Evolutionary conservation across 176 grass and related monocot genomes (phyloP).

Genomic region (Oryza longistaminata): DNA sequence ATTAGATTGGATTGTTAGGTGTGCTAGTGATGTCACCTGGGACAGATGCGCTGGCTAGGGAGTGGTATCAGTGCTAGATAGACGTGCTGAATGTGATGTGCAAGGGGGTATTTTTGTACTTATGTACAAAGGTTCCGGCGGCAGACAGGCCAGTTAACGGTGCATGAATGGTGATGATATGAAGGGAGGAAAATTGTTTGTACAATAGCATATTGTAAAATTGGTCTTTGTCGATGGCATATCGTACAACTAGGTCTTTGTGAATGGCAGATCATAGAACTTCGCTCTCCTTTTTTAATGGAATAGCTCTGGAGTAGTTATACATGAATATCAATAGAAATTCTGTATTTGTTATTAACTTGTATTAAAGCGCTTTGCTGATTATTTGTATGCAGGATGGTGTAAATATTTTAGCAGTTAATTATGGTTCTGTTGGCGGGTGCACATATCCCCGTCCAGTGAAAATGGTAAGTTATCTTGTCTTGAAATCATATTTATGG

Average conservation of each 20-base stretch:
- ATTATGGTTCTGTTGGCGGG: constrained; percentile 90
- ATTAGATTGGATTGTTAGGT: neutral
- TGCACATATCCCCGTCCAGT: constrained; percentile 74
- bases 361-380: constrained; percentile 16
- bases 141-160: neutral
- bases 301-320: neutral
- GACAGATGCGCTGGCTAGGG: neutral
- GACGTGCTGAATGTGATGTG: neutral
- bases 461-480: constrained; percentile 64
- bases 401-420: constrained; percentile 86
- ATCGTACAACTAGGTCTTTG: neutral
- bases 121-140: neutral
- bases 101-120: neutral
- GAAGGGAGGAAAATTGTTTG: neutral
- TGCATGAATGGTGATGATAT: neutral
- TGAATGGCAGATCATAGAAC: neutral
- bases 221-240: neutral
- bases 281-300: neutral
- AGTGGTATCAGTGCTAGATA: too few relatives aligned
- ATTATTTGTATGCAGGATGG: constrained; percentile 65
- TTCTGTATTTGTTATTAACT: constrained; percentile 17
- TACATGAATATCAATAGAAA: constrained; percentile 1
- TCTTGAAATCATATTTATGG: constrained; percentile 23
- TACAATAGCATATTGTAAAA: neutral
- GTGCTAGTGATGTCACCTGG: neutral